Percentiles rank a stretch among this genome's conserved stretches.
Conservation (phyloP, 2,329 filamentous ascomycete genomes). For the Chaetothyriales sp. region DNA sequence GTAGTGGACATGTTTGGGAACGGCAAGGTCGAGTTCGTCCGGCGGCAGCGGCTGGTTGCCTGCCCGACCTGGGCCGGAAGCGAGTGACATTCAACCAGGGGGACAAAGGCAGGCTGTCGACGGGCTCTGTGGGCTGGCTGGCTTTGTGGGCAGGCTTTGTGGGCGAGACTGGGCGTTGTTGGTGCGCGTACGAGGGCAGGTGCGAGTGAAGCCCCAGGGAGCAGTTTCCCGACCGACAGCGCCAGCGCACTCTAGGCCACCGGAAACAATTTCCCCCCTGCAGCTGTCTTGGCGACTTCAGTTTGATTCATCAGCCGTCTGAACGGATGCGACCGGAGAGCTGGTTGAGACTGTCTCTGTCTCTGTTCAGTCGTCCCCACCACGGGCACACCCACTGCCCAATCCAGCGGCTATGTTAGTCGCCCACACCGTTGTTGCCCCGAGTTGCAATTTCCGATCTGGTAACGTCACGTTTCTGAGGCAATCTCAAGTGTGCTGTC, state of each 20-base stretch:
- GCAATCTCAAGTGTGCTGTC: background rate
- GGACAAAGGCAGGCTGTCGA: too few relatives aligned
- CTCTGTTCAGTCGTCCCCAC: background rate
- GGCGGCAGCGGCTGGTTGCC: slow-evolving; percentile 24
- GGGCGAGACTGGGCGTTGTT: too few relatives aligned
- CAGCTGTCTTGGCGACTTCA: background rate
- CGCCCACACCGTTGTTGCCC: background rate
- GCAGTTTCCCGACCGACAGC: too few relatives aligned
- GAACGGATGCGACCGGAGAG: background rate
- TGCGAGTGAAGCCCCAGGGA: too few relatives aligned
- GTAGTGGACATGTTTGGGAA: slow-evolving; percentile 69
- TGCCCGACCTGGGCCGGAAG: slow-evolving; percentile 43
- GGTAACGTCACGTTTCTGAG: background rate
- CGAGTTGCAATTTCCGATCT: background rate
- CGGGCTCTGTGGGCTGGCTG: too few relatives aligned
- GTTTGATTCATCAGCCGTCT: background rate
- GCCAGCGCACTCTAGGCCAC: too few relatives aligned
- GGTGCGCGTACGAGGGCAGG: too few relatives aligned
- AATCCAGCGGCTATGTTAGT: background rate
- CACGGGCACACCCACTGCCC: background rate
- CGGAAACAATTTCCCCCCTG: background rate
- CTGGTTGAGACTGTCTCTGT: background rate
- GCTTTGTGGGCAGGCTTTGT: too few relatives aligned
- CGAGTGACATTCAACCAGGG: slow-evolving; percentile 42
- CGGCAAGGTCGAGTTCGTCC: slow-evolving; percentile 36